Evolutionary conservation across 2,329 filamentous ascomycete genomes (phyloP).

Genomic region (Teratosphaeria gauchensis): DNA sequence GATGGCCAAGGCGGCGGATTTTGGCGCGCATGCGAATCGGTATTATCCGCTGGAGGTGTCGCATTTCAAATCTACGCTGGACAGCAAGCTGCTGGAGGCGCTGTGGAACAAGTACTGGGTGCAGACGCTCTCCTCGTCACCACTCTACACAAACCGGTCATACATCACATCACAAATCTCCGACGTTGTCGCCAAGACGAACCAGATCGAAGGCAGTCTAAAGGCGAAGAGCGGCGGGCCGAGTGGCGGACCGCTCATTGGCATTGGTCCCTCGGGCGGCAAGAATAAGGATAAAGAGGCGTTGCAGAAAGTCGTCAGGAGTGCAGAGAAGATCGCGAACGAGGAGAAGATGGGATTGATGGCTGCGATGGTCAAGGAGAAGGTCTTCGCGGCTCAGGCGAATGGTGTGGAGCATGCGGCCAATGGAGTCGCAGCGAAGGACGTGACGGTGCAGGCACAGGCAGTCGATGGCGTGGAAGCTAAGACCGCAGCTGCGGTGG

Average conservation of each 20-base stretch:
- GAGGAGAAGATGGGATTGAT: conserved; percentile 56
- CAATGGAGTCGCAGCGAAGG: not conserved
- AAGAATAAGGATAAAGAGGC: conserved; percentile 36
- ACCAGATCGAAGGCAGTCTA: conserved; percentile 15
- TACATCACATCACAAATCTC: conserved; percentile 87
- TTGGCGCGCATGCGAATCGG: conserved; percentile 79
- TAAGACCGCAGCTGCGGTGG: not conserved
- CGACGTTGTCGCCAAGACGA: conserved; percentile 76
- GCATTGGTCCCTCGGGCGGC: conserved; percentile 6
- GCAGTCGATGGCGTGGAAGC: not conserved
- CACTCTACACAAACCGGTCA: conserved; percentile 83
- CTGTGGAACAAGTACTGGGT: conserved; percentile 99
- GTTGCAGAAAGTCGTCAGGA: conserved; percentile 51
- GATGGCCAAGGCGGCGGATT: conserved; percentile 88
- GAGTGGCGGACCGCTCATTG: not conserved
- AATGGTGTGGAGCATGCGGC: not conserved
- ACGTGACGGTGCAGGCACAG: not conserved
- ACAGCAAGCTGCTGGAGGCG: conserved; percentile 73
- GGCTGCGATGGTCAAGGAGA: conserved; percentile 53
- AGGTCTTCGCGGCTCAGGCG: conserved; percentile 43
- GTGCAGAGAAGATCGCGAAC: conserved; percentile 51
- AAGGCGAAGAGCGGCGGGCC: not conserved
- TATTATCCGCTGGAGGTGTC: conserved; percentile 91
- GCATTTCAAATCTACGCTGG: conserved; percentile 88
- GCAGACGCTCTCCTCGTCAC: conserved; percentile 83